These are phyloP conservation scores for Triglochin maritima DNA, from an alignment of 106 monocot species.

Conservation along the genomic window DNA sequence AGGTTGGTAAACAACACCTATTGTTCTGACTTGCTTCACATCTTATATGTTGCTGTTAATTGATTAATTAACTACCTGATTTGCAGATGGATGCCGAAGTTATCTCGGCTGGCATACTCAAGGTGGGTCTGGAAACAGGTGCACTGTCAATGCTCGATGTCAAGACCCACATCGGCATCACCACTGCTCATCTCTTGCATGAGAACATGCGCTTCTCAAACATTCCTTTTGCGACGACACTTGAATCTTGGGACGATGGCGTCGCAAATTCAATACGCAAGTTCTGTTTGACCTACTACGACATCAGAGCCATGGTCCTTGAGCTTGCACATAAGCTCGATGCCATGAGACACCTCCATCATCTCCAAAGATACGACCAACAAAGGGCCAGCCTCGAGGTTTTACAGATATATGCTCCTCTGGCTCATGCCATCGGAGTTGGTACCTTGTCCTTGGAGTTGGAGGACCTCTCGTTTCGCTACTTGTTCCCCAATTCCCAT, in stretches of 20 bases:
- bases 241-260: slow-evolving; percentile 66
- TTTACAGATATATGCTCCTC: slow-evolving; percentile 85
- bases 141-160: slow-evolving; percentile 54
- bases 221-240: slow-evolving; percentile 34
- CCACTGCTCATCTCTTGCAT: slow-evolving; percentile 62
- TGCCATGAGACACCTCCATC: slow-evolving; percentile 55
- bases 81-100: slow-evolving; percentile 98
- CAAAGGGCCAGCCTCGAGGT: slow-evolving; percentile 61
- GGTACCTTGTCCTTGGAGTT: slow-evolving; percentile 63
- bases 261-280: slow-evolving; percentile 46
- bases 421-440: slow-evolving; percentile 81
- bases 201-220: slow-evolving; percentile 65
- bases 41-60: background rate
- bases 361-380: slow-evolving; percentile 60
- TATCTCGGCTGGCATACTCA: slow-evolving; percentile 75
- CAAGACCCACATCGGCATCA: slow-evolving; percentile 44
- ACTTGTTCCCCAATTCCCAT: slow-evolving; percentile 83
- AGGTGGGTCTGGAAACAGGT: slow-evolving; percentile 50
- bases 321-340: slow-evolving; percentile 76
- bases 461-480: slow-evolving; percentile 81
- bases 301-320: slow-evolving; percentile 67
- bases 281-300: slow-evolving; percentile 79
- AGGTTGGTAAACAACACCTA: slow-evolving; percentile 24
- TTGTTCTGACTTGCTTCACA: background rate
- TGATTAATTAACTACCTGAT: background rate